Conservation (phyloP, 345 rosid genomes). For the Raphanus sativus region DNA sequence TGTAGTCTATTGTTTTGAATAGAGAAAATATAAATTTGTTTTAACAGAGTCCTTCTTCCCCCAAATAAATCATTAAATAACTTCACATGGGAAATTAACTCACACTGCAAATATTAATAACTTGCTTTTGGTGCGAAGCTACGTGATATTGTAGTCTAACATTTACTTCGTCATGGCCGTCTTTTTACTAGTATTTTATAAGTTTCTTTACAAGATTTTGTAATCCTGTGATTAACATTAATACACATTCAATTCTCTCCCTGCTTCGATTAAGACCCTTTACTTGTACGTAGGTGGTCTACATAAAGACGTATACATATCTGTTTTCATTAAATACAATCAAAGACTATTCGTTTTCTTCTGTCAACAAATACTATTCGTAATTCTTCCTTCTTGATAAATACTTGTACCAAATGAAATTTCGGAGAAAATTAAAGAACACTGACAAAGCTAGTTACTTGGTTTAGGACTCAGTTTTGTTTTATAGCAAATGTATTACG, state of each 20-base stretch:
- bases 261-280: constrained; percentile 35
- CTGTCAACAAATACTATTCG: not conserved
- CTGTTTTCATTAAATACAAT: constrained; percentile 2
- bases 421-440: not conserved
- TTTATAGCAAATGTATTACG: not conserved
- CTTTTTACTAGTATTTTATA: not conserved
- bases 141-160: constrained; percentile 30
- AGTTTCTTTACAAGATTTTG: constrained; percentile 5
- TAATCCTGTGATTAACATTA: constrained; percentile 39
- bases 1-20: constrained; percentile 11
- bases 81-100: constrained; percentile 45
- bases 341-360: not conserved
- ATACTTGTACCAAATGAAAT: not conserved
- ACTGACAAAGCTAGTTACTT: not conserved
- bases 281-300: constrained; percentile 5
- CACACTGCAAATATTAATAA: constrained; percentile 35
- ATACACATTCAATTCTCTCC: constrained; percentile 27
- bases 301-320: not conserved
- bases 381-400: not conserved
- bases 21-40: constrained; percentile 1
- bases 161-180: constrained; percentile 27
- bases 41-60: not conserved
- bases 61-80: constrained; percentile 35
- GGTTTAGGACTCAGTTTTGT: not conserved
- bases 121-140: constrained; percentile 37